Percentiles rank a stretch among this genome's conserved stretches.
Conservation (phyloP, 371 early-diverging fungal genomes). For the Batkoa obscura region DNA sequence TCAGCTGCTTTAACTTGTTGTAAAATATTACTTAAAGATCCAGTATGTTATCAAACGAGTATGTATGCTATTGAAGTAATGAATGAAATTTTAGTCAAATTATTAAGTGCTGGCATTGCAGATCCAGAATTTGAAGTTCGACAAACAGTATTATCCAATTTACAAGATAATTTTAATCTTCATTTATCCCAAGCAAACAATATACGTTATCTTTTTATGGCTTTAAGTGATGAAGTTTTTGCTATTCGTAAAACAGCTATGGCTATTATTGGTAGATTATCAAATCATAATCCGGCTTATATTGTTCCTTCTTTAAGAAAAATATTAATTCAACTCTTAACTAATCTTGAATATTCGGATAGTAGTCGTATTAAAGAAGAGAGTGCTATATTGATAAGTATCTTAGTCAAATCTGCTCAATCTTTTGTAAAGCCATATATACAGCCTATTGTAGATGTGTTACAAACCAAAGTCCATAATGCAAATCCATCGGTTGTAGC, state of each 20-base stretch:
- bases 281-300: constrained; percentile 78
- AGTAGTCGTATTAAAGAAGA: constrained; percentile 81
- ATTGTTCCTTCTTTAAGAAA: constrained; percentile 80
- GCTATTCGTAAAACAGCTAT: constrained; percentile 73
- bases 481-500: constrained; percentile 64
- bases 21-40: constrained; percentile 55
- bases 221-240: constrained; percentile 84
- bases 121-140: constrained; percentile 72
- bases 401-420: constrained; percentile 58
- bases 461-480: constrained; percentile 67
- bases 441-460: constrained; percentile 63
- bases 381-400: constrained; percentile 55
- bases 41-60: constrained; percentile 56
- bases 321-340: constrained; percentile 70
- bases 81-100: constrained; percentile 67
- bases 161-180: constrained; percentile 70
- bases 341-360: constrained; percentile 80
- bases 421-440: constrained; percentile 80
- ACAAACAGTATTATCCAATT: constrained; percentile 52
- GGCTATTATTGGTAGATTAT: constrained; percentile 67
- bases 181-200: constrained; percentile 82
- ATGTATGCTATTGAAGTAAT: constrained; percentile 72
- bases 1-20: constrained; percentile 81
- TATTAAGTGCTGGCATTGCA: constrained; percentile 76
- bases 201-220: constrained; percentile 70